Base-by-base conservation (phyloP, 495 filamentous ascomycete species). In the Aspergillus coremiiformis region DNA sequence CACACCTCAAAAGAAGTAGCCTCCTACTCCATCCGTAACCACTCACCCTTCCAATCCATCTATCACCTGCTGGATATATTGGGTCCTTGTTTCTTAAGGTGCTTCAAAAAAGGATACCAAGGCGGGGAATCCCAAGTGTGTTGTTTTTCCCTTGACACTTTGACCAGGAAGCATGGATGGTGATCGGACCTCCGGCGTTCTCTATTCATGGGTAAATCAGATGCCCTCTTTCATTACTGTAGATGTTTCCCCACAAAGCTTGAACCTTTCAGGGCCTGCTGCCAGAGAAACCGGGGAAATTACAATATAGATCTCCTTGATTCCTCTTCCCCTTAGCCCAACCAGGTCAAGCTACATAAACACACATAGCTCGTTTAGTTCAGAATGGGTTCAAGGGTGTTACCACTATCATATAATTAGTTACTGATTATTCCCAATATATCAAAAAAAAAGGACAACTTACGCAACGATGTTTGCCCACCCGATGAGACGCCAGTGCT, bases 401-500 rank as follows among this genome's bases (percentile, higher is more conserved):
- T 74, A 65, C 77, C 77, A 56, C 76, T 78, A 51, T 26, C 33
- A 50, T 0, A 51, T 10, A 52, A 46, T 68, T 56, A 69, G 64
- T 39, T 41, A 51, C 14, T 55, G 3, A 29, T 32, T n/a, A 9
- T 42, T 23, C 14, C 14, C 17, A 35, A 41, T 9, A 10, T 9
- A 21, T 21, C 3, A 17, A 27, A 45, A 17, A 35, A 24, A 24
- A 53, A 30, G 21, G 27, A 41, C 21, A 33, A 82, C 79, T 76
- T 75, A 83, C 79, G 78, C 78, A 61, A 84, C 84, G 70, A 96
- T 95, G 63, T 89, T 95, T 42, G 90, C 90, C 91, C 92, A 96
- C 60, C 92, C 91, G 58, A 96, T 96, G 66, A 96, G 79, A 74
- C 93, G 87, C 93, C 93, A 97, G 73, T 96, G 92, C 83, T 96